Evolutionary conservation across 768 basidiomycete genomes (phyloP), one percentile per base, ranked within the genome.

Genomic region (Psilocybe tampanensis): DNA sequence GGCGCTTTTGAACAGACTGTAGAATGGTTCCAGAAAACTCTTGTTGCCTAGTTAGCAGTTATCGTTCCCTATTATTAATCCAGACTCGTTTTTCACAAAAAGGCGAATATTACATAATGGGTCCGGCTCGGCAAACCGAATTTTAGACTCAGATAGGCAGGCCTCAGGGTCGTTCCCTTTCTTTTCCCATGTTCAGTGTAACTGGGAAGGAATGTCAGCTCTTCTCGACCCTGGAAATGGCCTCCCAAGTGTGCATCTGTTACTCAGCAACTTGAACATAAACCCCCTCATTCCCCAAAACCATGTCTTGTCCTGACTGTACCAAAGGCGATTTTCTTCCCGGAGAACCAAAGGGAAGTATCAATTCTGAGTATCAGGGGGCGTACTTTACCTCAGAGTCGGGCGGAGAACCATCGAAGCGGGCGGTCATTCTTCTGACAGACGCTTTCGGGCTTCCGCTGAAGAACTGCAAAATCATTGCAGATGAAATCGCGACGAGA

Each of bases 401-500:
- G 32, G 56, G 64, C 19, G 67, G 60, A 24, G 54, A 60, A n/a
- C 56, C 61, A 18, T 66, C 70, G 13, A 73, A 72, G 26, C 70
- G 71, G n/a, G 80, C 82, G 5, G 70, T 87, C n/a, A 64, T 87
- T 18, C 65, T 86, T 5, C 68, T 85, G 26, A 85, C 80, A 0
- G 85, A 87, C 58, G 76, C 73, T 17, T 88, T 85, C 56, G 85
- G 84, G 0, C 70, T 86, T 3, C 70, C 74, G 6, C 62, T 86
- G 18, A 68, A 73, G 34, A 86, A 86, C 59, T 73, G 70, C 59
- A 84, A 82, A 61, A 73, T 88, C 53, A 70, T 86, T 2, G 84
- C 85, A 1, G 85, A 88, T 68, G 69, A 73, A 22, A 64, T 85
- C 19, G 75, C 83, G 8, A 68, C 76, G 49, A 60, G 69, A 12